Conservation (phyloP, 2,329 filamentous ascomycete genomes). For the Colletotrichum sp. region DNA sequence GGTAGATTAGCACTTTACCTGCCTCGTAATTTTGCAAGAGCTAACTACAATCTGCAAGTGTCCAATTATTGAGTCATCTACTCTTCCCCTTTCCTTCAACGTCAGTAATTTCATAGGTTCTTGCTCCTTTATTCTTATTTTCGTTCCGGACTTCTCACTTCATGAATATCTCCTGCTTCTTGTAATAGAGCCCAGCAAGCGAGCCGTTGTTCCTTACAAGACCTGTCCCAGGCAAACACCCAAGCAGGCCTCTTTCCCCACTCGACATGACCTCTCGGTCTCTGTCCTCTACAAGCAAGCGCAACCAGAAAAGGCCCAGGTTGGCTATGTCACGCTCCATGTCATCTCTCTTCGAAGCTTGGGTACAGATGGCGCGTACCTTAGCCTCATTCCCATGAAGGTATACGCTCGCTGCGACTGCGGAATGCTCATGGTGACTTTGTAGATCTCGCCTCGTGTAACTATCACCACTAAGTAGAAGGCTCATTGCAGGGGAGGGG, state of each 20-base stretch:
- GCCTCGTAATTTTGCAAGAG: fast-evolving
- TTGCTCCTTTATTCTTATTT: fast-evolving
- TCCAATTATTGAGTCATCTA: background rate
- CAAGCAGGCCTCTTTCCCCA: no score
- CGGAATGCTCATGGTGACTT: background rate
- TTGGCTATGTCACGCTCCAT: fast-evolving
- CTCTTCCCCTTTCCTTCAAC: background rate
- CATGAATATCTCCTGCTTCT: no score
- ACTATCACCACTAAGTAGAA: background rate
- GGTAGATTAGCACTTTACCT: no score
- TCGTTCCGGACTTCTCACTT: no score
- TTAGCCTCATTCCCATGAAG: fast-evolving
- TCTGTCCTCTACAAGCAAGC: no score
- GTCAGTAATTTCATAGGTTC: fast-evolving
- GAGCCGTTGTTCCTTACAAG: no score
- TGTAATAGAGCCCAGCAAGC: fast-evolving
- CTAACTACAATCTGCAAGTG: no score
- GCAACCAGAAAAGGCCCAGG: no score
- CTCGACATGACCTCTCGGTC: no score
- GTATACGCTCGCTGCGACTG: background rate
- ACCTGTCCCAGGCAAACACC: no score
- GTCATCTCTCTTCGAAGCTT: no score
- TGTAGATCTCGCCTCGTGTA: background rate
- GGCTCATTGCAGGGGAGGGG: no score
- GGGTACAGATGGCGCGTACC: fast-evolving